Conservation (phyloP, 2,329 filamentous ascomycete genomes). For the Alternaria tenuissima region DNA sequence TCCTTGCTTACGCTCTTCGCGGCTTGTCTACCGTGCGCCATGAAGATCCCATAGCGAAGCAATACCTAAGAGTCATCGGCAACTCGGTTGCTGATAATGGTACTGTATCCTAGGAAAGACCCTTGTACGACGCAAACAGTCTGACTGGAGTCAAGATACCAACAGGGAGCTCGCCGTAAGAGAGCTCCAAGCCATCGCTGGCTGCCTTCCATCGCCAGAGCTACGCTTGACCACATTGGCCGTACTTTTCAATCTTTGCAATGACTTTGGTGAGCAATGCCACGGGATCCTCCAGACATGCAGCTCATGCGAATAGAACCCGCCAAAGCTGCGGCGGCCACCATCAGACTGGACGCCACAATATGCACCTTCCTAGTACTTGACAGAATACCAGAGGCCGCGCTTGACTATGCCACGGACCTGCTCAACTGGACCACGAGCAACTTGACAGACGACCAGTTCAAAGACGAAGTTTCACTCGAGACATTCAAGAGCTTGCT, state of each 20-base stretch:
- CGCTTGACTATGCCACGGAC: conserved; percentile 46
- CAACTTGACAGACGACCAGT: conserved; percentile 44
- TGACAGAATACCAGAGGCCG: conserved; percentile 41
- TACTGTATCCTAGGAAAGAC: conserved; percentile 20
- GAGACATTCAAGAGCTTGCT: conserved; percentile 40
- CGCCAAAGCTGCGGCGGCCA: conserved; percentile 45
- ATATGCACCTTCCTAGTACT: conserved; percentile 37
- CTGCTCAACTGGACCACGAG: conserved; percentile 47
- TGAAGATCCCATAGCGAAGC: conserved; percentile 36
- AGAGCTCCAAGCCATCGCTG: conserved; percentile 36
- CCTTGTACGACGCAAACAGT: background rate
- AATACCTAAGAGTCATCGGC: conserved; percentile 49
- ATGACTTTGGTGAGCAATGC: conserved; percentile 46
- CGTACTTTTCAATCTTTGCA: conserved; percentile 56
- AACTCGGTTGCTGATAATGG: conserved; percentile 51
- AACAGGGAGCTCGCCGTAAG: conserved; percentile 42
- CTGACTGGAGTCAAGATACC: conserved; percentile 39
- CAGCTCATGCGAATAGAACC: conserved; percentile 41
- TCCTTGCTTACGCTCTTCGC: conserved; percentile 40
- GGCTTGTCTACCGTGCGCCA: conserved; percentile 32
- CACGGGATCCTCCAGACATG: conserved; percentile 8
- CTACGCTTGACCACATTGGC: conserved; percentile 45
- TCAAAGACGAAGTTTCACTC: conserved; percentile 43
- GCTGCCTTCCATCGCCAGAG: conserved; percentile 34
- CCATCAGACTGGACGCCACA: conserved; percentile 44